Evolutionary conservation across 1,284 basidiomycete species (phyloP), one percentile per base, ranked within the genome.

Genomic region (Puccinia horiana): DNA sequence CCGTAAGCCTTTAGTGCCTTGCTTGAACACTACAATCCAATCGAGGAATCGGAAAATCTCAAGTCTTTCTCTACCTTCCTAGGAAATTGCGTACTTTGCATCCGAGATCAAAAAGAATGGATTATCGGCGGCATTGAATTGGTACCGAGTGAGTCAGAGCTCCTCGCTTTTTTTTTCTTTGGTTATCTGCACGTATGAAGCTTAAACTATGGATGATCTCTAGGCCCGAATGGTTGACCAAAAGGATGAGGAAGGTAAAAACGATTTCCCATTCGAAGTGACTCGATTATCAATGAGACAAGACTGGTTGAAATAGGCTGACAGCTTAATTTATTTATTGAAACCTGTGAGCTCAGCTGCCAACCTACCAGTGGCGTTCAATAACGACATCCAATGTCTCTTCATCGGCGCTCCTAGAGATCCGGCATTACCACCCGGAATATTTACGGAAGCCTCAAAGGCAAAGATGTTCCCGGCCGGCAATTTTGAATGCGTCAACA

Each of bases 81-180:
- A 75, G 73, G 54, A 56, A n/a, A 56, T 58, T 32, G 12, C 49
- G 35, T 72, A 79, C 47, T 35, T 69, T 1, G 40, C 72, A 9
- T 47, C 44, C 35, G 47, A 79, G 54, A 54, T 79, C 42, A 44
- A 69, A 37, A 47, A 69, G 23, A 37, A 44, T 40, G 77, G 77
- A 49, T 37, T 79, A 47, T n/a, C 52, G 47, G 18, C 49, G 29
- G 49, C 77, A 4, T 44, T 79, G 35, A 79, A 79, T 58, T 79
- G 77, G 77, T 79, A 79, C 40, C 49, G 73, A 75, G 73, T 75
- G 52, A n/a, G 73, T 26, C 54, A 75, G 14, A 65, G 63, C 37
- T 42, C 52, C 18, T 4, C 35, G 37, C 40, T 11, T 6, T 40
- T 40, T 65, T 23, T 23, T 65, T 65, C 35, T 32, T 32, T 6